phyloP scores from a whole-genome alignment of 495 filamentous ascomycete species.

The Aspergillus bridgeri region DNA sequence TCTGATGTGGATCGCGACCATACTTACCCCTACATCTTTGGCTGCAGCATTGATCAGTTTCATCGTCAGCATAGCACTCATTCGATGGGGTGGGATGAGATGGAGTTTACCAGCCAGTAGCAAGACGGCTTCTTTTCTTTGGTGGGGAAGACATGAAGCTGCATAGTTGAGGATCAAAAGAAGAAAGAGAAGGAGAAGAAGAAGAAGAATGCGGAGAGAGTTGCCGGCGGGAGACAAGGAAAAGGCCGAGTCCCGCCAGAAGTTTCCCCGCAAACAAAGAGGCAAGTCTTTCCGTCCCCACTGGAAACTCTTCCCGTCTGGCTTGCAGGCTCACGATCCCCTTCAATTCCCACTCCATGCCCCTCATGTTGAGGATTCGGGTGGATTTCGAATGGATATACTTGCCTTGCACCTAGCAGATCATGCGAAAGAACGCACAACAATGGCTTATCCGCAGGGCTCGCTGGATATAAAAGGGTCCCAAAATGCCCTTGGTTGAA shows the following conservation, averaged over 20 bases:
- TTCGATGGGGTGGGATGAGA: not conserved
- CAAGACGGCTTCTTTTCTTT: slow-evolving; percentile 9
- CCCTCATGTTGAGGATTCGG: not conserved
- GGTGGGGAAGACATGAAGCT: slow-evolving; percentile 2
- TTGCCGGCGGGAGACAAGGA: not conserved
- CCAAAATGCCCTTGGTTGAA: not conserved
- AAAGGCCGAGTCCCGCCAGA: not conserved
- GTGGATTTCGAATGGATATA: slow-evolving; percentile 1
- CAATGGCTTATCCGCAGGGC: not conserved
- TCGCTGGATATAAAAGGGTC: not conserved
- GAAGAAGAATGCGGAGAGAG: slow-evolving; percentile 11
- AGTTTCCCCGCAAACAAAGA: not conserved
- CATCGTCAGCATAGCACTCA: not conserved
- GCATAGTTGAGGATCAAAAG: not conserved
- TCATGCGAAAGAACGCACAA: not conserved
- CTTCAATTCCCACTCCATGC: not conserved
- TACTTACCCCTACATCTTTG: slow-evolving; percentile 12
- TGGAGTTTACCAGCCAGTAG: slow-evolving; percentile 11
- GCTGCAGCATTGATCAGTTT: not conserved
- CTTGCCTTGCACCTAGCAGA: not conserved
- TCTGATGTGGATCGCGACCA: not conserved
- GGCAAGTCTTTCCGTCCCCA: slow-evolving; percentile 12
- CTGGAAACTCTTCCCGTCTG: slow-evolving; percentile 23
- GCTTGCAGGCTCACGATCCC: not conserved
- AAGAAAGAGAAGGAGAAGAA: not conserved